These are phyloP conservation scores for Fistulifera solaris DNA, from an alignment of 108 stramenopile genomes.

Conservation along the genomic window DNA sequence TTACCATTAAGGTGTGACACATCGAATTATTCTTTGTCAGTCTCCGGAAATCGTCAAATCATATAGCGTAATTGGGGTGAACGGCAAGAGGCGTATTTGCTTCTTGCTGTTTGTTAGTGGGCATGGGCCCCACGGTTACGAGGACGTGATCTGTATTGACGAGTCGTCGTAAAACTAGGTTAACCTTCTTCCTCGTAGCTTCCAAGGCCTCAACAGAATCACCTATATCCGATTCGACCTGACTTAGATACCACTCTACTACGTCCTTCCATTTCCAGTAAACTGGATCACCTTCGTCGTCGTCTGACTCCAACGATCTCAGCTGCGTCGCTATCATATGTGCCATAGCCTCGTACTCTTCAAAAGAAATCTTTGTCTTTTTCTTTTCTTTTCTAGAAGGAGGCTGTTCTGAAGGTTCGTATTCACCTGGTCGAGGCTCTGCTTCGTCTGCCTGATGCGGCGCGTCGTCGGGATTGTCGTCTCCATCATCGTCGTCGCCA, in stretches of 20 bases:
- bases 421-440: constrained; percentile 37
- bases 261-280: constrained; percentile 75
- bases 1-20: too few relatives aligned
- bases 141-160: constrained; percentile 73
- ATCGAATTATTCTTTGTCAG: too few relatives aligned
- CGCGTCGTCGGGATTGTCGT: constrained; percentile 14
- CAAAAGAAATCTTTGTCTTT: constrained; percentile 93
- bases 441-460: constrained; percentile 7
- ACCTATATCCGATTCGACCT: constrained; percentile 69
- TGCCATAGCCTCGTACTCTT: constrained; percentile 90
- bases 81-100: constrained; percentile 59
- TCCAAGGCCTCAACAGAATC: constrained; percentile 74
- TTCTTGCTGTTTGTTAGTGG: constrained; percentile 44
- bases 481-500: constrained; percentile 23
- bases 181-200: constrained; percentile 70
- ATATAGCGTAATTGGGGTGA: constrained; percentile 68
- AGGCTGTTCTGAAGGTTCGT: constrained; percentile 7
- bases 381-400: constrained; percentile 38
- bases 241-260: constrained; percentile 84
- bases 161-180: constrained; percentile 74
- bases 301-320: constrained; percentile 69
- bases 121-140: constrained; percentile 55
- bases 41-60: not conserved
- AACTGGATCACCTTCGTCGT: constrained; percentile 18
- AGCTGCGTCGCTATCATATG: constrained; percentile 84